A percentile compares a stretch with the other conserved stretches of the same genome.
These are phyloP conservation scores for Drechslera avenae DNA, from an alignment of 2,329 filamentous ascomycete species.

Conservation along the genomic window DNA sequence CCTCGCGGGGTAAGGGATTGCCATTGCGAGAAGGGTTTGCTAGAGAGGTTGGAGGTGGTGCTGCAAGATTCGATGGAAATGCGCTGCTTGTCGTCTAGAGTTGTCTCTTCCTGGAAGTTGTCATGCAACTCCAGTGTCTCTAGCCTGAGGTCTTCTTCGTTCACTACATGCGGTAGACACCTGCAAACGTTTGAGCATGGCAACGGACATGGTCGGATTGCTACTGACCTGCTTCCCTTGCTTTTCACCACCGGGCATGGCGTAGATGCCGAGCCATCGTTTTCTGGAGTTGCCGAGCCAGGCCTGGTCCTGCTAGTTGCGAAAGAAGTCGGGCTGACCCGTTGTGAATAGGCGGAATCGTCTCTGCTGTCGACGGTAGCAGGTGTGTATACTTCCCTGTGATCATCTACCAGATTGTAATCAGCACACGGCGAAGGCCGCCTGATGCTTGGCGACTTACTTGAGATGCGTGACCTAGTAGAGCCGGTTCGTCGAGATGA, in stretches of 20 bases:
- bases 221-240: conserved; percentile 10
- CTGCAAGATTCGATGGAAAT: conserved; percentile 17
- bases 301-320: conserved; percentile 29
- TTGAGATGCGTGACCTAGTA: conserved; percentile 33
- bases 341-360: conserved; percentile 30
- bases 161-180: conserved; percentile 21
- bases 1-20: conserved; percentile 36
- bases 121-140: conserved; percentile 30
- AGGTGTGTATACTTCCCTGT: conserved; percentile 28
- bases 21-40: conserved; percentile 43
- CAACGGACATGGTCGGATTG: not conserved
- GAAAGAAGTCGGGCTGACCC: conserved; percentile 33
- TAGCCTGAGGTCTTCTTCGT: conserved; percentile 27
- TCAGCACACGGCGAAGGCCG: not conserved
- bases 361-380: conserved; percentile 28
- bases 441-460: conserved; percentile 23
- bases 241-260: not conserved
- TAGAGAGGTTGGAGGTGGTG: conserved; percentile 22
- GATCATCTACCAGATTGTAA: conserved; percentile 28
- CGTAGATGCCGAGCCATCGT: conserved; percentile 3
- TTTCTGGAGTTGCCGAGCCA: conserved; percentile 22
- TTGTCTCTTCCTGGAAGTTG: conserved; percentile 6
- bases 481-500: conserved; percentile 40
- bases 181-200: conserved; percentile 15
- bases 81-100: conserved; percentile 8